These are phyloP conservation scores for Lentinula raphanica DNA, from an alignment of 768 basidiomycete species.

Conservation along the genomic window DNA sequence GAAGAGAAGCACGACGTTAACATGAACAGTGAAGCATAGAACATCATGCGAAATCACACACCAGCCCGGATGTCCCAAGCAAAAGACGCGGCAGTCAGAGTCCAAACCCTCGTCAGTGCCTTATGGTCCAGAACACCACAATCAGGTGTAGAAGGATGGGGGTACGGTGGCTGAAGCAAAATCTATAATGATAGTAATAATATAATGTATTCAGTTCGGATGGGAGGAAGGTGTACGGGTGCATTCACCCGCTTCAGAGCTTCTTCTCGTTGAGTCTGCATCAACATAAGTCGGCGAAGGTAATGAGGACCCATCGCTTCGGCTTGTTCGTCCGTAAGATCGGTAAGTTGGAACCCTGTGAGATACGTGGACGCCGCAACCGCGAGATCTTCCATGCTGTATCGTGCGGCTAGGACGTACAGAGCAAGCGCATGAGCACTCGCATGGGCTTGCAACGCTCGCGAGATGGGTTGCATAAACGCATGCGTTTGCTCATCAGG, in stretches of 20 bases:
- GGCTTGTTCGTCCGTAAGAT: conserved; percentile 33
- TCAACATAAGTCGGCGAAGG: conserved; percentile 33
- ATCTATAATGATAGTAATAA: no score
- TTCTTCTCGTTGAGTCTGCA: conserved; percentile 30
- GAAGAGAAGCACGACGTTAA: no score
- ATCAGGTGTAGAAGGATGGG: neutral
- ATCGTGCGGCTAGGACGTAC: conserved; percentile 35
- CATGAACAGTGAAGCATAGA: neutral
- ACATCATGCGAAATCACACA: neutral
- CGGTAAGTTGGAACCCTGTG: conserved; percentile 26
- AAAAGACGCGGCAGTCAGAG: neutral
- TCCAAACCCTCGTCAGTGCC: neutral
- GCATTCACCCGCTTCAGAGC: conserved; percentile 23
- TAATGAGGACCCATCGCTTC: conserved; percentile 35
- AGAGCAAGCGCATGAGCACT: conserved; percentile 25
- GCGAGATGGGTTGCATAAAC: conserved; percentile 26
- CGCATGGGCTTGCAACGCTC: conserved; percentile 23
- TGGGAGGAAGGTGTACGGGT: neutral
- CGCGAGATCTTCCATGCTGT: conserved; percentile 32
- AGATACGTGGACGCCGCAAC: conserved; percentile 32
- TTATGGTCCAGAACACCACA: conserved; percentile 1
- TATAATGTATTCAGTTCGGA: no score
- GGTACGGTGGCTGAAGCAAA: neutral
- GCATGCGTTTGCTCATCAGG: conserved; percentile 22
- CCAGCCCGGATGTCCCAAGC: conserved; percentile 1